Percentiles rank a stretch among this genome's conserved stretches.
Conservation (phyloP, 225 moss, liverwort and hornwort species). For the Climacium dendroides region DNA sequence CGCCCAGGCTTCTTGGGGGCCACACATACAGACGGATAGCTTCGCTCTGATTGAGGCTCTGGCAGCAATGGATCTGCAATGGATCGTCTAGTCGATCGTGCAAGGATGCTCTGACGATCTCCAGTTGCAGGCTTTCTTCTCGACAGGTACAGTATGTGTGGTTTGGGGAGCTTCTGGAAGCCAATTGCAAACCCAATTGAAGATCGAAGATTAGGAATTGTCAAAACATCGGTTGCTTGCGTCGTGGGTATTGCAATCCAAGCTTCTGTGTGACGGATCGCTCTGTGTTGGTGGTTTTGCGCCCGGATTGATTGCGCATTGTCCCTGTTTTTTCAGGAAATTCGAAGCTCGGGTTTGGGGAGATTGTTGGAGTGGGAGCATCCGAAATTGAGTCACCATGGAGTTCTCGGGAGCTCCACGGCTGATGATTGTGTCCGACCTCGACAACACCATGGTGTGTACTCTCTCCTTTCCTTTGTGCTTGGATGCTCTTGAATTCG, state of each 20-base stretch:
- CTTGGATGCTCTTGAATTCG: not conserved
- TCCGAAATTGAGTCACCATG: conserved; percentile 20
- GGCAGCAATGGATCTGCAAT: not conserved
- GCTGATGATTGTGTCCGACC: conserved; percentile 93
- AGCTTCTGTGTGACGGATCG: not conserved
- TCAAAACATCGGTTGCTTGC: not conserved
- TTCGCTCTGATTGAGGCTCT: not conserved
- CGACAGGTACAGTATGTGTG: not conserved
- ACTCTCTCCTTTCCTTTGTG: not conserved
- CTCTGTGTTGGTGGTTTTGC: not conserved
- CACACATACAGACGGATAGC: not conserved
- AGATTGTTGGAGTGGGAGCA: not conserved
- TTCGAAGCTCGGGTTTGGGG: not conserved
- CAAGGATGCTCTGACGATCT: not conserved
- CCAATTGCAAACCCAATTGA: not conserved
- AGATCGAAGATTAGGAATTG: not conserved
- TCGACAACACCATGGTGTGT: conserved; percentile 86
- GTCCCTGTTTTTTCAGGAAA: not conserved
- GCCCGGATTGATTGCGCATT: not conserved
- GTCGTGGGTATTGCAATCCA: not conserved
- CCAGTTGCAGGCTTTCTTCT: not conserved
- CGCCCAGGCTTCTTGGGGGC: not conserved
- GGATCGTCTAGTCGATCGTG: not conserved
- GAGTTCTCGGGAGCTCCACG: conserved; percentile 40
- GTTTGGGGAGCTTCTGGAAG: not conserved